Evolutionary conservation across 2,329 filamentous ascomycete genomes (phyloP), one percentile per base, ranked within the genome.

Genomic region (Neofusicoccum sp.): DNA sequence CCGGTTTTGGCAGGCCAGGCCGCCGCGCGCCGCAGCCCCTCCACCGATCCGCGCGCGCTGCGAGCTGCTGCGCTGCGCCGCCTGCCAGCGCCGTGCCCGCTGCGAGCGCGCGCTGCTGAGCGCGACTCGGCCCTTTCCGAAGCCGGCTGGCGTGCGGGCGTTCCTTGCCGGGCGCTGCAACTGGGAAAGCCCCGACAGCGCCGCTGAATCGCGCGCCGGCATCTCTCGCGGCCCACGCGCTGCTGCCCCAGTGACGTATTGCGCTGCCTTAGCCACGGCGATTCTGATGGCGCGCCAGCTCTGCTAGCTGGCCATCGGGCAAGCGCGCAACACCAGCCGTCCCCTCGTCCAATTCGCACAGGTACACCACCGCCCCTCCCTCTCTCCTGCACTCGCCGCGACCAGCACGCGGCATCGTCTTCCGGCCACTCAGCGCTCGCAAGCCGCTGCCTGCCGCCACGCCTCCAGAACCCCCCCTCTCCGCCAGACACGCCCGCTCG

Each of bases 51-150:
- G 56, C 33, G 36, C 8, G 16, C 36, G 29, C 16, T 28, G 34
- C 28, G 22, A 7, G n/a, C 29, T 7, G 28, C 50, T 16, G 43
- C 49, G 44, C 28, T 37, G 56, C 56, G 39, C 44, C 29, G 9
- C 14, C 56, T 60, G 56, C 56, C 44, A 36, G 43, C 11, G 37
- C 44, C 28, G 31, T 14, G 8, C 9, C 45, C 45, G 31, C 37
- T 22, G 22, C 22, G 22, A 22, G 22, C 22, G 22, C 22, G 22
- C 22, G 22, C 22, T 22, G 22, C 22, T 43, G 14, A 12, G 45
- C 49, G 31, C 52, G 43, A 63, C 44, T 58, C 61, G 52, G 61
- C 28, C 61, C 49, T 62, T 56, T 56, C 50, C 50, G 49, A 56
- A 58, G 52, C 50, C 61, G 49, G 41, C 60, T 52, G 43, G 60